Conservation (phyloP, 768 basidiomycete genomes). For the Lyophyllum semitale region DNA sequence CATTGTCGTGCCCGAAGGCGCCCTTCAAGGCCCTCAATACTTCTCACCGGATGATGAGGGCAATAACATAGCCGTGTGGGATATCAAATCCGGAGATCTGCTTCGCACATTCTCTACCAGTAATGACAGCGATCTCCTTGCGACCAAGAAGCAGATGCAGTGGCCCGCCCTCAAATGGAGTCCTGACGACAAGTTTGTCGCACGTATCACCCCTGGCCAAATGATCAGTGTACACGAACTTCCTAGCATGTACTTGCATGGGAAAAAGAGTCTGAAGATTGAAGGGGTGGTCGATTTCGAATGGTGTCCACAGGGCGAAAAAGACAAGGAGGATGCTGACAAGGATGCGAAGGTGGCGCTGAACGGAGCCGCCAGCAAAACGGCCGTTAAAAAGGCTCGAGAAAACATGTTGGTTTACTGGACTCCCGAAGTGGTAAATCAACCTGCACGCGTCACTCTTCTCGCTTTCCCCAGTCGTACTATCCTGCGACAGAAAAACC, state of each 20-base stretch:
- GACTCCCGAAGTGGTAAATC: slow-evolving; percentile 95
- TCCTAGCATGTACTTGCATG: slow-evolving; percentile 90
- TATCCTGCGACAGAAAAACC: slow-evolving; percentile 89
- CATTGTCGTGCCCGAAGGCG: slow-evolving; percentile 81
- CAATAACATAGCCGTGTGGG: slow-evolving; percentile 98
- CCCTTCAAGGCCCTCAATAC: slow-evolving; percentile 79
- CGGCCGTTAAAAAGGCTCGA: slow-evolving; percentile 60
- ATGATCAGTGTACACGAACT: slow-evolving; percentile 97
- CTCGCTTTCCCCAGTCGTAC: slow-evolving; percentile 84
- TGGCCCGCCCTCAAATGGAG: slow-evolving; percentile 99
- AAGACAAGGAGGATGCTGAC: slow-evolving; percentile 75
- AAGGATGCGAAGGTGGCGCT: slow-evolving; percentile 42
- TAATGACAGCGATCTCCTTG: slow-evolving; percentile 56
- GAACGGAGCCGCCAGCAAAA: slow-evolving; percentile 36
- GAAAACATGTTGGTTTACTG: slow-evolving; percentile 97
- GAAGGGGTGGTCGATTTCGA: slow-evolving; percentile 98
- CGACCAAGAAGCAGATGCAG: slow-evolving; percentile 78
- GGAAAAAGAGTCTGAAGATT: slow-evolving; percentile 96
- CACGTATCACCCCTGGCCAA: slow-evolving; percentile 83
- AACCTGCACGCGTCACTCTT: slow-evolving; percentile 95
- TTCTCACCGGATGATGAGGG: slow-evolving; percentile 96
- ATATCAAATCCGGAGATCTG: slow-evolving; percentile 89
- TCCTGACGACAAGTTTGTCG: slow-evolving; percentile 93
- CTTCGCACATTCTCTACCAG: slow-evolving; percentile 86
- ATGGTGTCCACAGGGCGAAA: slow-evolving; percentile 94